Evolutionary conservation across 768 basidiomycete species (phyloP), one percentile per base, ranked within the genome.

Genomic region (Butyriboletus loyo): DNA sequence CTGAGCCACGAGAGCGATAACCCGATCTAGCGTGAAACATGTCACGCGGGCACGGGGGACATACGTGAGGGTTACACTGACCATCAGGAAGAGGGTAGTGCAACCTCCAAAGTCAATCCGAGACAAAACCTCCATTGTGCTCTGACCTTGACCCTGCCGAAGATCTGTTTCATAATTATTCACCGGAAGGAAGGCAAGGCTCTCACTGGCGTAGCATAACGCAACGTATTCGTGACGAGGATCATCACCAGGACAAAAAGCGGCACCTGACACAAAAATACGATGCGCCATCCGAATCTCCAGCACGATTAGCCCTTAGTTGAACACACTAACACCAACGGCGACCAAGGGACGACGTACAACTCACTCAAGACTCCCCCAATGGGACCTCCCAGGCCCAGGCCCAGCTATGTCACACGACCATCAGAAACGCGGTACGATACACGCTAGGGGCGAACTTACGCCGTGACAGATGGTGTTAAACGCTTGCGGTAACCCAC

Each of bases 81-180:
- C 89, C 28, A 78, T 69, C 24, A 77, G 64, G 37, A 91, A 68
- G 34, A 90, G 75, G 1, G 80, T 76, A 13, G 78, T 59, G 55
- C 79, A 87, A 0, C 89, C 89, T 5, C 80, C 82, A 59, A 88
- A 91, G 64, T 92, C 89, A 24, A 92, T 88, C 17, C 89, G 79
- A 61, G 81, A 87, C 14, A 90, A 61, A 1, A 90, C 78, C 30
- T 90, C 86, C 49, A 69, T 79, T 0, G 83, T 61, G 47, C 77
- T 83, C 66, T 81, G 83, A 14, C 84, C 77, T 52, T 81, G 79
- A 1, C 87, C 87, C 87, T 89, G 62, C 1, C 30, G 7, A 21
- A 38, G 19, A 41, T 5, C 21, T 22, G 10, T 41, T 50, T 1
- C 7, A 41, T 8, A 24, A 5, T 2, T 21, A 19, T 1, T 7